Base-by-base conservation (phyloP, 805 yeast species). In the Nakazawaea wickerhamii region DNA sequence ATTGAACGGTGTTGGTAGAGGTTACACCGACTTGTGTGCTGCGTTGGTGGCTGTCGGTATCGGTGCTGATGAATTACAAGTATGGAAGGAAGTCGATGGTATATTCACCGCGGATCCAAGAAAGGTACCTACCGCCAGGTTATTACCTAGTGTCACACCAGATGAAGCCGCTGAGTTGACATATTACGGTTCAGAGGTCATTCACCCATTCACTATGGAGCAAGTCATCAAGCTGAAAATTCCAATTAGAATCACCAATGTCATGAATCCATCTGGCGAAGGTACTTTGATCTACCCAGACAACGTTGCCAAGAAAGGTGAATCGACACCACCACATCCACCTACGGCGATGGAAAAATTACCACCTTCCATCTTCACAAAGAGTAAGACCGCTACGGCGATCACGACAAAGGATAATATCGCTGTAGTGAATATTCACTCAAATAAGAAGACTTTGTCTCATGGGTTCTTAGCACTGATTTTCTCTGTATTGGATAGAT, bases 81-180 rank as follows among this genome's bases (percentile, higher is more conserved):
- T 93, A 38, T 93, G 99, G 99, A 93, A 93, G 56, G 99, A 93
- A 68, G 99, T 93, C 40, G 99, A 93, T 60, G 99, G 99, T 54
- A 93, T 93, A 30, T 93, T 93, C 69, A 90, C 98, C 0, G 99
- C 99, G 3, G 99, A 93, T 60, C 99, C 99, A 31, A 73, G 99
- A 48, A 93, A 93, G 55, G 98, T 93, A 22, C 83, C 89, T 28
- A 79, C 78, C 43, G 99, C 99, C 3, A 73, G 95, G 53, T 69
- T 91, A 40, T 70, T 93, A 50, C 77, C 79, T 45, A 78, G 88
- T 41, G 96, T 93, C 49, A 93, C 98, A 0, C 99, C 99, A 4
- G 98, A 93, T 59, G 99, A 93, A 67, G 99, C 99, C 4, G 93
- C 98, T 0, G 99, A 93, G 67, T 76, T 93, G 61, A 93, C 99